Evolutionary conservation across 2,329 filamentous ascomycete species (phyloP).

Genomic region (Ilyonectria robusta): DNA sequence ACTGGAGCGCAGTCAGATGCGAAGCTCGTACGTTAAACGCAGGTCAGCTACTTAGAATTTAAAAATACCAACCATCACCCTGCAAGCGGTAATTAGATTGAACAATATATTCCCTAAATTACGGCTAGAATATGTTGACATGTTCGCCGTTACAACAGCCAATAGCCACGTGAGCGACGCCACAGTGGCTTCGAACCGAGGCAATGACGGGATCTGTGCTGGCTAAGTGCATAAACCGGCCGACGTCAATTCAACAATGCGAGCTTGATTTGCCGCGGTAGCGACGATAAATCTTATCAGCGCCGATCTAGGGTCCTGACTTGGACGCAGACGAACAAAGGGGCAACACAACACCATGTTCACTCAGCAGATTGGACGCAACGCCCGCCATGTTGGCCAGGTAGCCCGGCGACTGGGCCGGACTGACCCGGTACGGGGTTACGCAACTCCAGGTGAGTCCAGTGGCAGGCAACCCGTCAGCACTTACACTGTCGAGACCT

Average conservation of each 20-base stretch:
- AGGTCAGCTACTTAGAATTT: no score
- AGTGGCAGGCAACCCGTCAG: conserved; percentile 7
- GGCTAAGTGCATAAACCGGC: conserved; percentile 41
- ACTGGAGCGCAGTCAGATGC: no score
- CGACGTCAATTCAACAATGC: conserved; percentile 35
- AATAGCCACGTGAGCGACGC: background rate
- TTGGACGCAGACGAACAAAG: conserved; percentile 1
- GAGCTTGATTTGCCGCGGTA: conserved; percentile 42
- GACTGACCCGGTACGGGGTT: conserved; percentile 42
- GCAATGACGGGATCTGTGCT: background rate
- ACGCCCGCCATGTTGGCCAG: conserved; percentile 45
- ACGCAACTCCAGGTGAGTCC: conserved; percentile 47
- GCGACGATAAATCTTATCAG: conserved; percentile 40
- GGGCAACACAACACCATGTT: conserved; percentile 39
- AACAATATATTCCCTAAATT: no score
- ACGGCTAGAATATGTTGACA: no score
- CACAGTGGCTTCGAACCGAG: conserved; percentile 1
- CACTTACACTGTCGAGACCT: conserved; percentile 15
- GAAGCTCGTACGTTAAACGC: no score
- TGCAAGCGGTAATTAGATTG: no score
- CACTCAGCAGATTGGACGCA: conserved; percentile 43
- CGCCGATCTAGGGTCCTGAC: conserved; percentile 13
- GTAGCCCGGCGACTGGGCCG: conserved; percentile 38
- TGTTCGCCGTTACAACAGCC: background rate
- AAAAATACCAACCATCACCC: no score